phyloP scores from a whole-genome alignment of 352 stramenopile species.

The Phytophthora ramorum region DNA sequence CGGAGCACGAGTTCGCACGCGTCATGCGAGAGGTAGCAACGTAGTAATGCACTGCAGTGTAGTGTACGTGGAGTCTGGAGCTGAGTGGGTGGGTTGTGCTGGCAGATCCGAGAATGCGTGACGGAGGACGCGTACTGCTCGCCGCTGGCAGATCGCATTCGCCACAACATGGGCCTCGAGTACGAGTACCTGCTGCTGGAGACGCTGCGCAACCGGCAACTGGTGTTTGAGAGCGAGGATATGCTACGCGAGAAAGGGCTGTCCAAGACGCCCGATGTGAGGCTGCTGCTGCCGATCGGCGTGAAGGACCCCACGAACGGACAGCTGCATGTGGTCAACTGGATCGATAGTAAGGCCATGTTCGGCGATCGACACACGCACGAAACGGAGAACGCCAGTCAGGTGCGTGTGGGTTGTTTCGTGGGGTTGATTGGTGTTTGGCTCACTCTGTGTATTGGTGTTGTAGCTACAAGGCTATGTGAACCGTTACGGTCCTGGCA shows the following conservation, averaged over 20 bases:
- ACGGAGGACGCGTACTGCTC: slow-evolving; percentile 77
- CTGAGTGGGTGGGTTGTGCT: slow-evolving; percentile 7
- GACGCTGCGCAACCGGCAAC: slow-evolving; percentile 67
- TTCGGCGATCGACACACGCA: slow-evolving; percentile 85
- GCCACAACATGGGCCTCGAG: slow-evolving; percentile 82
- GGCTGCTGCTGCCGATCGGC: slow-evolving; percentile 79
- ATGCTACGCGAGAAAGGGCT: slow-evolving; percentile 78
- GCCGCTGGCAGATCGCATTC: slow-evolving; percentile 73
- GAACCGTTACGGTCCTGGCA: slow-evolving; percentile 83
- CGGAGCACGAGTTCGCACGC: slow-evolving; percentile 32
- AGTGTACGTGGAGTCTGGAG: neutral
- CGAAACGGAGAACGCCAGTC: slow-evolving; percentile 75
- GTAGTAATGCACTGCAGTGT: neutral
- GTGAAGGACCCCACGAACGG: slow-evolving; percentile 52
- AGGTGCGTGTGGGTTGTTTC: slow-evolving; percentile 32
- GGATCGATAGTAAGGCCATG: slow-evolving; percentile 93
- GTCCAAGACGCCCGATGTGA: slow-evolving; percentile 89
- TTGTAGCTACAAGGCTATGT: slow-evolving; percentile 78
- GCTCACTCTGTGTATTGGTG: slow-evolving; percentile 8
- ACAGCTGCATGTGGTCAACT: slow-evolving; percentile 77
- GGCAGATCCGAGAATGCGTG: slow-evolving; percentile 75
- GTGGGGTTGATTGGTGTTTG: neutral
- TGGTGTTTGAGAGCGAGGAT: slow-evolving; percentile 89
- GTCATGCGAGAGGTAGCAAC: slow-evolving; percentile 38
- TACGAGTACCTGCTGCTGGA: slow-evolving; percentile 88